These are phyloP conservation scores for Moesziomyces sp. DNA, from an alignment of 1,284 basidiomycete species.

Conservation along the genomic window DNA sequence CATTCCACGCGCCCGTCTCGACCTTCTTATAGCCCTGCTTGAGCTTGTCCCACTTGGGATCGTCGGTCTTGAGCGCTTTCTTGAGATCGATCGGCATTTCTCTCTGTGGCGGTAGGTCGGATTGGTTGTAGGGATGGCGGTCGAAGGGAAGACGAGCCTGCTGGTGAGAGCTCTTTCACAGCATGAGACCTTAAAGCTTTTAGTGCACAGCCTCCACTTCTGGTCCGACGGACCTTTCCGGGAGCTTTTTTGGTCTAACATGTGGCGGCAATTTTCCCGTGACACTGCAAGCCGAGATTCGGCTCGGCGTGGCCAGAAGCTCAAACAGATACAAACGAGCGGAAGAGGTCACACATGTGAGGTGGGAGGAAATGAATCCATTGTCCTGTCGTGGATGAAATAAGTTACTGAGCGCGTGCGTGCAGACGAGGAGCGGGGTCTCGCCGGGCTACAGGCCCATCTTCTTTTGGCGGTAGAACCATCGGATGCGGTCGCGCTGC, in stretches of 20 bases:
- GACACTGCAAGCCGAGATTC: no score
- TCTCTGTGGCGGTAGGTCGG: background rate
- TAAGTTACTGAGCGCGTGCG: background rate
- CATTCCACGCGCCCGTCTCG: conserved; percentile 57
- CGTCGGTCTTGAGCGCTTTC: conserved; percentile 41
- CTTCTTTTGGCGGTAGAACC: conserved; percentile 49
- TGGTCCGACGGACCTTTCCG: background rate
- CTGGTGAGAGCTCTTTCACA: background rate
- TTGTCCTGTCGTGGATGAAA: background rate
- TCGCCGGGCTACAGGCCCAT: conserved; percentile 26
- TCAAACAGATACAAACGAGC: no score
- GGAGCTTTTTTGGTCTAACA: no score
- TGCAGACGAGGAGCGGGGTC: background rate
- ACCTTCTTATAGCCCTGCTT: conserved; percentile 56
- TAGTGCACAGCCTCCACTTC: conserved; percentile 23
- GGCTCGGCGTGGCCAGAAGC: no score
- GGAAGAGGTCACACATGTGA: no score
- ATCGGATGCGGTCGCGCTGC: conserved; percentile 48
- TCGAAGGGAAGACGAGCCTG: background rate
- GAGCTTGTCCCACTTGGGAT: conserved; percentile 50
- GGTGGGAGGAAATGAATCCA: background rate
- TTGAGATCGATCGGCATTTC: conserved; percentile 47
- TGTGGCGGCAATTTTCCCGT: background rate
- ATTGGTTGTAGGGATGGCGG: background rate
- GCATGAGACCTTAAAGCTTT: no score